Evolutionary conservation across 768 basidiomycete species (phyloP), one percentile per base, ranked within the genome.

Genomic region (Pulveroboletus frians): DNA sequence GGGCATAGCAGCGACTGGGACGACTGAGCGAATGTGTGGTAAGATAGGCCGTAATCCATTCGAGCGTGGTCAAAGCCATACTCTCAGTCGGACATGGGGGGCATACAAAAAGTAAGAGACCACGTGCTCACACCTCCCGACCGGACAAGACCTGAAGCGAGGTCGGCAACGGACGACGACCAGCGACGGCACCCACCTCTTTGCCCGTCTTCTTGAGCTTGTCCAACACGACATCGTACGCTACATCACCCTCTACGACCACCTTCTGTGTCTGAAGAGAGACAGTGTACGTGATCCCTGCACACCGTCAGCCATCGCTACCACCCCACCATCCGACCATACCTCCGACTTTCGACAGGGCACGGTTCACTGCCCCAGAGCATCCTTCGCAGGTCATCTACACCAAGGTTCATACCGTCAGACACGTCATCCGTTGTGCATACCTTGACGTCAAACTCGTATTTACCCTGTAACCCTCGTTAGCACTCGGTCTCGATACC

Each of bases 201-300:
- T 93, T 93, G 55, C 92, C 92, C 9, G 92, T 95, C 79, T 92
- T 94, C 76, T 81, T 80, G 63, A 95, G 90, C 73, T 76, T 87
- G 45, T 71, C 82, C 11, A 80, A 68, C 39, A 92, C 72, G 3
- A 74, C 73, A 0, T 90, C 87, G 64, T 86, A 88, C 15, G 76
- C 58, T 9, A 80, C 71, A 3, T 71, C 66, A 10, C 80, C 81
- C 9, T 65, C 81, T 41, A 94, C 89, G 45, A 79, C 45, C 47
- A 93, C 92, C 61, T 79, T 77, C 64, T 93, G 88, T 34, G 70
- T 80, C 26, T 79, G 81, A 31, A 92, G 77, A 60, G 62, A 73
- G 55, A 93, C 83, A 4, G 71, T 64, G 70, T 74, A 92, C 3
- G 71, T 70, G 17, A 72, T 62, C 3, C 39, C 49, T 38, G 36